A percentile compares a stretch with the other conserved stretches of the same genome.
These are phyloP conservation scores for Canavalia gladiata DNA, from an alignment of 306 rosid species.

Conservation along the genomic window DNA sequence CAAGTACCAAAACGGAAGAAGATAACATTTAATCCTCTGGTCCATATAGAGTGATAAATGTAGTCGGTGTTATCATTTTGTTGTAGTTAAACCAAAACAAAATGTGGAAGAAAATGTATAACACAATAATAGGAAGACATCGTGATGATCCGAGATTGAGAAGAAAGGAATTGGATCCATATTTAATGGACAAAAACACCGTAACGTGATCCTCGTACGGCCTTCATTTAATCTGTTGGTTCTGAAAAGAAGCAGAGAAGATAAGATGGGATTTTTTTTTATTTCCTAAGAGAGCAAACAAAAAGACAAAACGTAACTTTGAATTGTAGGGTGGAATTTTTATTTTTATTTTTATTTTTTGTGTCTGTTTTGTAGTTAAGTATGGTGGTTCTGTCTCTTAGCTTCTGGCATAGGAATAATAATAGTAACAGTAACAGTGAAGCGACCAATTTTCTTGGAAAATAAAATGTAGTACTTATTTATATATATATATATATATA, in stretches of 20 bases:
- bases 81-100: neutral
- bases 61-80: conserved; percentile 4
- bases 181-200: conserved; percentile 51
- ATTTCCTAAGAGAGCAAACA: conserved; percentile 55
- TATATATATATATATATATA: neutral
- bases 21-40: conserved; percentile 42
- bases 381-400: conserved; percentile 59
- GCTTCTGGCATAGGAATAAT: conserved; percentile 58
- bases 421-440: conserved; percentile 27
- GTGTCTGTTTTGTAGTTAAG: conserved; percentile 58
- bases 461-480: conserved; percentile 36
- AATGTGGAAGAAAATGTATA: neutral
- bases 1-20: conserved; percentile 43
- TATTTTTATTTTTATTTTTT: conserved; percentile 25
- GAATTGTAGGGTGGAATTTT: conserved; percentile 59
- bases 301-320: conserved; percentile 75
- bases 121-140: conserved; percentile 27
- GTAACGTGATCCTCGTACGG: conserved; percentile 54
- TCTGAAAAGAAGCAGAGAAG: conserved; percentile 44
- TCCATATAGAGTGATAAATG: conserved; percentile 46
- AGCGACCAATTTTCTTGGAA: conserved; percentile 44
- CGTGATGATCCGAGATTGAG: conserved; percentile 16
- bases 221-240: conserved; percentile 44
- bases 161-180: conserved; percentile 46
- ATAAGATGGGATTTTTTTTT: conserved; percentile 36